Evolutionary conservation across 2,329 filamentous ascomycete genomes (phyloP).

Genomic region (Calonectria honghensis): DNA sequence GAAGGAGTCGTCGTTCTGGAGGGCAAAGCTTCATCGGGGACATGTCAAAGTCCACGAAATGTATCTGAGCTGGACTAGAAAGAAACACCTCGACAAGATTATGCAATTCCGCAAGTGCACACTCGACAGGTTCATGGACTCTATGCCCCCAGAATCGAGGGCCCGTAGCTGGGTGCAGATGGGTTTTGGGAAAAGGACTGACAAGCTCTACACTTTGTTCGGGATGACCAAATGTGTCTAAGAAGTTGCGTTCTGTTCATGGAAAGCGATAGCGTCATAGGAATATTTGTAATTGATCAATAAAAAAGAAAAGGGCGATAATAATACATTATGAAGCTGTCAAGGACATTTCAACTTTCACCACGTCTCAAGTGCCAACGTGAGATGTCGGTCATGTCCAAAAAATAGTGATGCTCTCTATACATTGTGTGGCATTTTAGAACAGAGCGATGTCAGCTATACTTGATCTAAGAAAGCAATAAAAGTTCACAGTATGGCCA

Average conservation of each 20-base stretch:
- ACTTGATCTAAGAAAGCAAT: neutral
- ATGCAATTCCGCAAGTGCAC: neutral
- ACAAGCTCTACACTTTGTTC: neutral
- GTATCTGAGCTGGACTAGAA: neutral
- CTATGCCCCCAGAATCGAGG: neutral
- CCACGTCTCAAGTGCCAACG: neutral
- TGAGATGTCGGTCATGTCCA: neutral
- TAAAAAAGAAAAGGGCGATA: neutral
- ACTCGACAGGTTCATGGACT: neutral
- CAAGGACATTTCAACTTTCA: neutral
- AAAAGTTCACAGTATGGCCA: neutral
- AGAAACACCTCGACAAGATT: neutral
- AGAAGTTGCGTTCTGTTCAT: neutral
- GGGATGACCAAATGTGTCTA: neutral
- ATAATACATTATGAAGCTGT: neutral
- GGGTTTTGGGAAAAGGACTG: neutral
- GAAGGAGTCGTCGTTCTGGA: neutral
- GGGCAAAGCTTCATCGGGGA: neutral
- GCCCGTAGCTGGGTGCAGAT: neutral
- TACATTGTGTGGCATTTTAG: neutral
- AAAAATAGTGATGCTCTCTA: neutral
- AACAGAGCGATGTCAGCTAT: neutral
- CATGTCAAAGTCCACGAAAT: neutral
- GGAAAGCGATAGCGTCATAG: neutral
- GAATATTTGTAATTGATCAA: neutral